Percentiles rank a stretch among this genome's conserved stretches.
phyloP scores from a whole-genome alignment of 305 asterid genomes.

The Fraxinus nigra region DNA sequence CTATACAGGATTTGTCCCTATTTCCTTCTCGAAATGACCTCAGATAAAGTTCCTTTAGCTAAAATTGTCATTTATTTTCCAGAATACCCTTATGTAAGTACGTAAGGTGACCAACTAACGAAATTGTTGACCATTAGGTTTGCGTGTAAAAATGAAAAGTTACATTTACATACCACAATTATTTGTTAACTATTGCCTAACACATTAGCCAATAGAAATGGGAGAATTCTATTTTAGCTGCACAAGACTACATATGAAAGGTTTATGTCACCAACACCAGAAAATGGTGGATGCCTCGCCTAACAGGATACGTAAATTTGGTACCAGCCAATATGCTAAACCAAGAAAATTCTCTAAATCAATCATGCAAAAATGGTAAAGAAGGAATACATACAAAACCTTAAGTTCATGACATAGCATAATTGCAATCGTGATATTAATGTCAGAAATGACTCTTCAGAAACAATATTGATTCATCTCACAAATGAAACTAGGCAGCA shows the following conservation, averaged over 20 bases:
- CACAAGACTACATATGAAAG: not conserved
- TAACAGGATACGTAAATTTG: not conserved
- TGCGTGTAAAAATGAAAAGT: not conserved
- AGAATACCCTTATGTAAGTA: not conserved
- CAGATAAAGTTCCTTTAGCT: not conserved
- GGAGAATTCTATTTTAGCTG: not conserved
- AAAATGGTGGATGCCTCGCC: not conserved
- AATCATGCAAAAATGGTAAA: not conserved
- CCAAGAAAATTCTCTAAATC: not conserved
- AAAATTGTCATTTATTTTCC: not conserved
- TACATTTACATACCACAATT: not conserved
- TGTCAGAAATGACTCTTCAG: not conserved
- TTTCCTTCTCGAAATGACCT: not conserved
- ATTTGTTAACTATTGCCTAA: not conserved
- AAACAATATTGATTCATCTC: not conserved
- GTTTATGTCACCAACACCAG: not conserved
- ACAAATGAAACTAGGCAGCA: not conserved
- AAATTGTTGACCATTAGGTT: not conserved
- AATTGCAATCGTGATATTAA: not conserved
- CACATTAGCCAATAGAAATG: not conserved
- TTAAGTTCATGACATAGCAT: not conserved
- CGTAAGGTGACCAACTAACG: not conserved
- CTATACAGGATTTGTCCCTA: conserved; percentile 2
- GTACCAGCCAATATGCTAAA: not conserved
- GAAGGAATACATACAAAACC: not conserved